A percentile compares a stretch with the other conserved stretches of the same genome.
phyloP scores from a whole-genome alignment of 805 yeast genomes.

The Kregervanrija pseudodelftensis region DNA sequence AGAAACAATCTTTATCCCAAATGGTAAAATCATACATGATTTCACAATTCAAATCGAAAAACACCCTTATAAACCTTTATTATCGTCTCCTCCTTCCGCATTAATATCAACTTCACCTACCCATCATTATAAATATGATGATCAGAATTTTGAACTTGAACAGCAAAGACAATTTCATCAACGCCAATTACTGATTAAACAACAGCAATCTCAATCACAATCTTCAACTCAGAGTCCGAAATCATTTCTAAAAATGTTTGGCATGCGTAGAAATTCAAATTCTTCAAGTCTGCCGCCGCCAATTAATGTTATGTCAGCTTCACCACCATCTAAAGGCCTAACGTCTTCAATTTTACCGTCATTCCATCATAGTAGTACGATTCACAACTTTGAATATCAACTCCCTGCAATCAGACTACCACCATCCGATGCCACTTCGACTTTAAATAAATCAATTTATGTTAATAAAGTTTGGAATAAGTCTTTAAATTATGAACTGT shows the following conservation, averaged over 20 bases:
- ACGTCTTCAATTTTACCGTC: constrained; percentile 7
- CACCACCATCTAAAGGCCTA: constrained; percentile 5
- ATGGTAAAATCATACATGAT: constrained; percentile 40
- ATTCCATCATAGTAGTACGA: constrained; percentile 2
- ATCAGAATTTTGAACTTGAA: constrained; percentile 6
- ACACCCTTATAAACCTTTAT: constrained; percentile 20
- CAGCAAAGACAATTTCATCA: background rate
- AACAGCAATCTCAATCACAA: no score
- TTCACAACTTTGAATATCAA: constrained; percentile 30
- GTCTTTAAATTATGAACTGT: constrained; percentile 59
- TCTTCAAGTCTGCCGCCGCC: constrained; percentile 6
- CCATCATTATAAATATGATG: constrained; percentile 19
- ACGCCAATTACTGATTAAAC: background rate
- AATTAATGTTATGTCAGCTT: constrained; percentile 3
- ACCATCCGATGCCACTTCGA: constrained; percentile 49
- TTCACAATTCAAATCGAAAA: constrained; percentile 34
- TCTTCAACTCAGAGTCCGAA: constrained; percentile 5
- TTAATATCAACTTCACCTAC: constrained; percentile 30
- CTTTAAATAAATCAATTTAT: constrained; percentile 65
- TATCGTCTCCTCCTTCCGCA: constrained; percentile 25
- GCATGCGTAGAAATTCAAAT: constrained; percentile 12
- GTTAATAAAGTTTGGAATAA: constrained; percentile 74
- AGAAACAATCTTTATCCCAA: constrained; percentile 47
- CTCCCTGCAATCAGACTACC: constrained; percentile 49
- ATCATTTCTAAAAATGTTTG: constrained; percentile 20